These are phyloP conservation scores for Omphalotus guepiniiformis DNA, from an alignment of 768 basidiomycete genomes.

Conservation along the genomic window DNA sequence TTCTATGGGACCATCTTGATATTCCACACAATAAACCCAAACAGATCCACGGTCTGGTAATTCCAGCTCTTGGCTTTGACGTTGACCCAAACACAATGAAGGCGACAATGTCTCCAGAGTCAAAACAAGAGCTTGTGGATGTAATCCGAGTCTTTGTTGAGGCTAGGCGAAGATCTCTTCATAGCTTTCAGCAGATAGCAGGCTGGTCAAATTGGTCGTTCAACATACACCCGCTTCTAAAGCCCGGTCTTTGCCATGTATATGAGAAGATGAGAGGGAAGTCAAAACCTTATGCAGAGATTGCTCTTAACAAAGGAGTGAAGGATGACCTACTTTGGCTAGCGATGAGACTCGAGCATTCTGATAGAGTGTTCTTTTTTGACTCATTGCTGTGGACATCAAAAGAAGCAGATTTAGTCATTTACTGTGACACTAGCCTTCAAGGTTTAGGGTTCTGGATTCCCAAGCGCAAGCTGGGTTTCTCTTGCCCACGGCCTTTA, in stretches of 20 bases:
- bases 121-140: neutral
- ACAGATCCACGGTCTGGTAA: slow-evolving; percentile 18
- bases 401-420: slow-evolving; percentile 1
- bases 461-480: slow-evolving; percentile 14
- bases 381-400: slow-evolving; percentile 16
- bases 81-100: slow-evolving; percentile 20
- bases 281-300: neutral
- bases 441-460: slow-evolving; percentile 12
- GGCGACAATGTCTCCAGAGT: slow-evolving; percentile 6
- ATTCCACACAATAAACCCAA: slow-evolving; percentile 25
- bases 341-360: slow-evolving; percentile 6
- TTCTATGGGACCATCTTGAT: slow-evolving; percentile 25
- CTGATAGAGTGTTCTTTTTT: slow-evolving; percentile 14
- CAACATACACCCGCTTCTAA: slow-evolving; percentile 21
- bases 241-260: slow-evolving; percentile 17
- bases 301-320: slow-evolving; percentile 16
- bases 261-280: slow-evolving; percentile 24
- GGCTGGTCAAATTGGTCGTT: slow-evolving; percentile 24
- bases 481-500: slow-evolving; percentile 10
- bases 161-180: neutral
- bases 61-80: slow-evolving; percentile 24
- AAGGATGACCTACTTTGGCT: slow-evolving; percentile 18
- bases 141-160: neutral
- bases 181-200: slow-evolving; percentile 16
- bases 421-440: slow-evolving; percentile 5